Conservation (phyloP, 2,329 filamentous ascomycete species). For the Colletotrichum euphorbiae region DNA sequence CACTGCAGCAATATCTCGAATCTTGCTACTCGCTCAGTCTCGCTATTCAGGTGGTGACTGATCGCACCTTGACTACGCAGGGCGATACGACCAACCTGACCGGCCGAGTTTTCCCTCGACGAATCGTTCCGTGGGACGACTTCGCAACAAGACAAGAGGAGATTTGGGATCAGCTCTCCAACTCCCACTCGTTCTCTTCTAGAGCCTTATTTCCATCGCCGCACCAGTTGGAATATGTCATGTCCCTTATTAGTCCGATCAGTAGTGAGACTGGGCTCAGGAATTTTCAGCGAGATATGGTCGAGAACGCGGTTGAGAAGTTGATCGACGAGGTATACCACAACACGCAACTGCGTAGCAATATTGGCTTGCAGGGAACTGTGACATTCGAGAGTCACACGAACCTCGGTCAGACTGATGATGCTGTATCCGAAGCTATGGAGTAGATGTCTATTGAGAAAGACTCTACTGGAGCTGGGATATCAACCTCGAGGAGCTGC, state of each 20-base stretch:
- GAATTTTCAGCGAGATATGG: slow-evolving; percentile 48
- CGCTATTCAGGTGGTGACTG: slow-evolving; percentile 48
- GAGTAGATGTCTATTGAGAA: slow-evolving; percentile 43
- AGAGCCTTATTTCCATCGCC: slow-evolving; percentile 46
- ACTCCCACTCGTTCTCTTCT: slow-evolving; percentile 42
- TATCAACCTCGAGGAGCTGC: slow-evolving; percentile 14
- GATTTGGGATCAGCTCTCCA: slow-evolving; percentile 46
- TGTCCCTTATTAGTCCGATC: slow-evolving; percentile 47
- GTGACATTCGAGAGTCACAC: slow-evolving; percentile 53
- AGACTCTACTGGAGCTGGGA: slow-evolving; percentile 18
- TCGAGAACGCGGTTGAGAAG: slow-evolving; percentile 52
- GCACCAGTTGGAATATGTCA: slow-evolving; percentile 50
- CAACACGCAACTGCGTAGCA: slow-evolving; percentile 48
- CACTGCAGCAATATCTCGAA: slow-evolving; percentile 48
- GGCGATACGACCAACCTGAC: slow-evolving; percentile 49
- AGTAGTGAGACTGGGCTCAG: slow-evolving; percentile 51
- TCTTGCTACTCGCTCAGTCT: slow-evolving; percentile 48
- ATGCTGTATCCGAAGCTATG: slow-evolving; percentile 43
- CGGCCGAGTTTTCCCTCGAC: slow-evolving; percentile 49
- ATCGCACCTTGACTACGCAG: slow-evolving; percentile 48
- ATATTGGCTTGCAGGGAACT: too few species aligned
- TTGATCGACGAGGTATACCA: slow-evolving; percentile 46
- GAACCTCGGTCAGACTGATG: slow-evolving; percentile 46
- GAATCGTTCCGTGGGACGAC: slow-evolving; percentile 51
- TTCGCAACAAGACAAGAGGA: slow-evolving; percentile 48